phyloP scores from a whole-genome alignment of 208 protist genomes.

The Acanthamoeba quina region DNA sequence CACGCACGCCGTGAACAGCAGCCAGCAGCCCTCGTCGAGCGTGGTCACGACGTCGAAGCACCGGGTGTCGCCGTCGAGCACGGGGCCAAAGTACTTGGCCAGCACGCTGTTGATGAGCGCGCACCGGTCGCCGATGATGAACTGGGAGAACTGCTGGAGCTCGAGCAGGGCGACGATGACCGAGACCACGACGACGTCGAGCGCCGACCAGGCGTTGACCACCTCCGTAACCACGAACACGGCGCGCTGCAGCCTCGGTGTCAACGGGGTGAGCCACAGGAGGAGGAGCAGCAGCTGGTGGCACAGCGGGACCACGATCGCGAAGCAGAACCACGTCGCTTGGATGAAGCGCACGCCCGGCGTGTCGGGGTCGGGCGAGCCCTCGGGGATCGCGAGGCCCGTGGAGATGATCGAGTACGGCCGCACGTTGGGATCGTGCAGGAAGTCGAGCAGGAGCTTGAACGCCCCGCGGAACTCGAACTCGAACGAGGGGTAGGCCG shows the following conservation, averaged over 20 bases:
- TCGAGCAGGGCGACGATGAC: constrained; percentile 94
- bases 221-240: constrained; percentile 85
- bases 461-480: constrained; percentile 75
- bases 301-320: constrained; percentile 84
- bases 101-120: background rate
- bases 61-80: background rate
- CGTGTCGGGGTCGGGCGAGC: constrained; percentile 25
- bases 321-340: constrained; percentile 81
- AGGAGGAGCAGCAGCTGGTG: constrained; percentile 83
- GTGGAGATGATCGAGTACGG: constrained; percentile 77
- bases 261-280: constrained; percentile 88
- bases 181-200: constrained; percentile 93
- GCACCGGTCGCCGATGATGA: constrained; percentile 89
- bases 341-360: constrained; percentile 79
- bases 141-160: constrained; percentile 94
- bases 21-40: background rate
- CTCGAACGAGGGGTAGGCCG: constrained; percentile 66
- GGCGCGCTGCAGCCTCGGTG: constrained; percentile 52
- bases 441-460: constrained; percentile 53
- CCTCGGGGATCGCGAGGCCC: constrained; percentile 68
- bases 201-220: constrained; percentile 93
- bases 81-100: background rate
- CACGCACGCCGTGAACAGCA: background rate
- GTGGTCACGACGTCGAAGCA: background rate
- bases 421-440: too few species aligned